phyloP scores from a whole-genome alignment of 2,329 filamentous ascomycete genomes.

The Penicillium sp. region DNA sequence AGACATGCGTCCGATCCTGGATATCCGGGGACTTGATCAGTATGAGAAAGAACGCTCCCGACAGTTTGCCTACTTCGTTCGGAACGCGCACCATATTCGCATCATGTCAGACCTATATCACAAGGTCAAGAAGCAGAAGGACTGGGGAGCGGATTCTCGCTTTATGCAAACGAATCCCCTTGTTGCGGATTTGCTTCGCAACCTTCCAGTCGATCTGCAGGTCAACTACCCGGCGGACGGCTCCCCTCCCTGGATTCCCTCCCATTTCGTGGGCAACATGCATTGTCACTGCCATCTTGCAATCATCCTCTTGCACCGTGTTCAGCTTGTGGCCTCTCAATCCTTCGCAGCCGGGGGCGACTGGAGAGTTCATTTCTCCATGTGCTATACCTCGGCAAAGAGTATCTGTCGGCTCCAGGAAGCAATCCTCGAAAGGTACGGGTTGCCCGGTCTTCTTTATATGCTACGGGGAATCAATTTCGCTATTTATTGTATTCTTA shows the following conservation, averaged over 20 bases:
- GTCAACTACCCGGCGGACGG: conserved; percentile 73
- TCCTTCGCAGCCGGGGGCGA: conserved; percentile 63
- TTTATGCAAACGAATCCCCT: conserved; percentile 73
- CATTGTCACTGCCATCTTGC: conserved; percentile 84
- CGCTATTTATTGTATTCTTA: conserved; percentile 85
- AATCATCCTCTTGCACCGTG: conserved; percentile 80
- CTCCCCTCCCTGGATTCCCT: conserved; percentile 75
- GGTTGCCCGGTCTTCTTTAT: conserved; percentile 73
- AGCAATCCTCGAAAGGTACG: conserved; percentile 68
- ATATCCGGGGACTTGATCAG: conserved; percentile 63
- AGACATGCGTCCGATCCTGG: conserved; percentile 63
- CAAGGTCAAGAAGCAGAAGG: conserved; percentile 67
- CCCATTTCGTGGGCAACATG: conserved; percentile 82
- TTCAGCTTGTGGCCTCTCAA: conserved; percentile 74
- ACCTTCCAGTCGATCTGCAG: conserved; percentile 71
- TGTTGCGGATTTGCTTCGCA: conserved; percentile 69
- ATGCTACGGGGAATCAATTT: conserved; percentile 96
- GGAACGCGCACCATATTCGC: conserved; percentile 71
- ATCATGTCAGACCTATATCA: conserved; percentile 70
- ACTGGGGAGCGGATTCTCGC: conserved; percentile 81
- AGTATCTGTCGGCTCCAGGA: conserved; percentile 82
- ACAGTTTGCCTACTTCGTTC: conserved; percentile 76
- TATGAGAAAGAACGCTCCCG: conserved; percentile 72
- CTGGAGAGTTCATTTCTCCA: conserved; percentile 83
- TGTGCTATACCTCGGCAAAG: conserved; percentile 81